Percentiles rank a stretch among this genome's conserved stretches.
These are phyloP conservation scores for Hirschfeldia incana DNA, from an alignment of 345 rosid species.

Conservation along the genomic window DNA sequence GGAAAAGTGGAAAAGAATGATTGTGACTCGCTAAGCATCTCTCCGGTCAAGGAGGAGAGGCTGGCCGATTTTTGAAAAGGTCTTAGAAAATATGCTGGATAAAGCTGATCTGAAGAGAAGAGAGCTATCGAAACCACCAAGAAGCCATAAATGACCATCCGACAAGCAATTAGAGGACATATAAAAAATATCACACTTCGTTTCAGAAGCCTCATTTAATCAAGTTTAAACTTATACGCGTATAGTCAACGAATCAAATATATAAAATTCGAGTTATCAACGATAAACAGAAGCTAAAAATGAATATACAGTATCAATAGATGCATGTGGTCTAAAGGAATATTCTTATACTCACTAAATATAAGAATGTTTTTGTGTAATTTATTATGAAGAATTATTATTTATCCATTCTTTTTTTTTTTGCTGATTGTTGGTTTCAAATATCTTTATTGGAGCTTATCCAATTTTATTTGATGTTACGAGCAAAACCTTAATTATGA, in stretches of 20 bases:
- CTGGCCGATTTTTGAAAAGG: too few relatives aligned
- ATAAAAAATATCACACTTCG: too few relatives aligned
- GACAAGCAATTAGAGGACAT: too few relatives aligned
- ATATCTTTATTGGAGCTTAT: background rate
- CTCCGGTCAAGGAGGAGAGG: too few relatives aligned
- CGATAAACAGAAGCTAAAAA: background rate
- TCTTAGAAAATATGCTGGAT: too few relatives aligned
- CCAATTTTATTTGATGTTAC: background rate
- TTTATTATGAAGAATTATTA: too few relatives aligned
- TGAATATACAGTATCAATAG: background rate
- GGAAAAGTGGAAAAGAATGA: too few relatives aligned
- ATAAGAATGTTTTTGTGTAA: too few relatives aligned
- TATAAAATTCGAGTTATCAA: background rate
- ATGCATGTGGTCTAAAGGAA: background rate
- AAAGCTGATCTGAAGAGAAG: too few relatives aligned
- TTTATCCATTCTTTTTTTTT: background rate
- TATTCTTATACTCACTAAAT: background rate
- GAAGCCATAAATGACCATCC: too few relatives aligned
- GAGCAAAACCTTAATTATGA: background rate
- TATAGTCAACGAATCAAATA: slow-evolving; percentile 14
- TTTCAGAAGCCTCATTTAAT: background rate
- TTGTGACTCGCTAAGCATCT: too few relatives aligned
- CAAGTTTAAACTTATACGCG: background rate
- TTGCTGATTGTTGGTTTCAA: background rate
- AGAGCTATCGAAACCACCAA: too few relatives aligned